Base-by-base conservation (phyloP, 2,329 filamentous ascomycete genomes). In the Meredithiella fracta region DNA sequence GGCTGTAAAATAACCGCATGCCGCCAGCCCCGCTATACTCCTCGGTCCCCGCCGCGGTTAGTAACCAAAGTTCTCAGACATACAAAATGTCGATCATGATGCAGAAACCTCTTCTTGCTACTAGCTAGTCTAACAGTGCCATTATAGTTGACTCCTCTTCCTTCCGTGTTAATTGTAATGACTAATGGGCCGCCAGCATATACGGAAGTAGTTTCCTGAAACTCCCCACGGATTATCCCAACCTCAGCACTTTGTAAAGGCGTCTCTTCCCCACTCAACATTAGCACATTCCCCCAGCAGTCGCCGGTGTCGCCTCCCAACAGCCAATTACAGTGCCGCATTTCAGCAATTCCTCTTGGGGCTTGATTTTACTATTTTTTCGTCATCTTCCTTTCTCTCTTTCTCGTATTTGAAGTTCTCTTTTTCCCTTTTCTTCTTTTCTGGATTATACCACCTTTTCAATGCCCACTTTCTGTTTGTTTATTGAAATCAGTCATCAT, bases 401-500 rank as follows among this genome's bases (percentile, higher is more conserved):
- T 42, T 44, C 23, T 50, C 47, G 26, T 34, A 15, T 17, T 42
- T 53, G 60, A 56, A 61, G 62, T 61, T 62, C 58, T 62, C 63
- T 62, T 60, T 60, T 63, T 62, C 62, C 58, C 61, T 60, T 59
- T 59, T 60, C 54, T 55, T 58, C 49, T 55, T 60, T 58, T 60
- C 63, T 55, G 60, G 62, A 60, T 61, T 62, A 58, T 58, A 61
- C 56, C 51, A 51, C 56, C 17, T 57, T 29, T 23, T 53, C 54
- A 58, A 59, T 59, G 53, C 51, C 54, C 53, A 53, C 59, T 51
- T 58, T 59, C 59, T 54, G 58, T 51, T 57, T 52, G 37, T 51
- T 38, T 49, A 42, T 52, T 47, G 26, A 51, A 54, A 54, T 66
- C 61, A 68, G 72, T 68, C 71, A 81, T 68, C 71, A 97, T 97